Conservation (phyloP, 257 asterid species). For the Capsicum baccatum region DNA sequence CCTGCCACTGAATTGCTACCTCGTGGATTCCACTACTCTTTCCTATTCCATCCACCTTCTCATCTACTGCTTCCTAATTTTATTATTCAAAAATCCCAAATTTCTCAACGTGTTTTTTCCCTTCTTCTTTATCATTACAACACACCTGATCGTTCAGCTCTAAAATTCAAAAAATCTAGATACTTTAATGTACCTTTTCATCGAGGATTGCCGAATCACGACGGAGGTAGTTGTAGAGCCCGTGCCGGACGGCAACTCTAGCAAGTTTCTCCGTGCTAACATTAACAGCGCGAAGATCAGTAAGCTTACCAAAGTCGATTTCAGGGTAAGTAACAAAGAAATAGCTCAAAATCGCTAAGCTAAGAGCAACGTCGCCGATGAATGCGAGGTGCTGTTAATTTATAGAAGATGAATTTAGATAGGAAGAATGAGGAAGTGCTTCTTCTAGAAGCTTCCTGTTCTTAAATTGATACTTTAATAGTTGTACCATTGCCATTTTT, state of each 20-base stretch:
- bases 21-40: too few species aligned
- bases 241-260: constrained; percentile 69
- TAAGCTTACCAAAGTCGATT: constrained; percentile 62
- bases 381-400: constrained; percentile 74
- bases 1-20: too few species aligned
- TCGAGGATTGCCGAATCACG: constrained; percentile 44
- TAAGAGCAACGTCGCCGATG: constrained; percentile 71
- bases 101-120: too few species aligned
- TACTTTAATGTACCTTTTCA: neutral
- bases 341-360: constrained; percentile 55
- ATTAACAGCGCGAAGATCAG: constrained; percentile 72
- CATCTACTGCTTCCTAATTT: too few species aligned
- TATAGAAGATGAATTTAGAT: constrained; percentile 47
- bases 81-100: too few species aligned
- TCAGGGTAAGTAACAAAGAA: constrained; percentile 55
- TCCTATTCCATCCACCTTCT: too few species aligned
- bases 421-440: constrained; percentile 83
- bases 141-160: too few species aligned
- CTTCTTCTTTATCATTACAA: too few species aligned
- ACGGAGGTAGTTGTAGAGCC: constrained; percentile 60
- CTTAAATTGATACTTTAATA: constrained; percentile 53
- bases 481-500: constrained; percentile 53
- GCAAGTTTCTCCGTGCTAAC: constrained; percentile 84
- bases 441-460: constrained; percentile 65
- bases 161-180: too few species aligned